Evolutionary conservation across 2,329 filamentous ascomycete genomes (phyloP).

Genomic region (Colletotrichum costaricense): DNA sequence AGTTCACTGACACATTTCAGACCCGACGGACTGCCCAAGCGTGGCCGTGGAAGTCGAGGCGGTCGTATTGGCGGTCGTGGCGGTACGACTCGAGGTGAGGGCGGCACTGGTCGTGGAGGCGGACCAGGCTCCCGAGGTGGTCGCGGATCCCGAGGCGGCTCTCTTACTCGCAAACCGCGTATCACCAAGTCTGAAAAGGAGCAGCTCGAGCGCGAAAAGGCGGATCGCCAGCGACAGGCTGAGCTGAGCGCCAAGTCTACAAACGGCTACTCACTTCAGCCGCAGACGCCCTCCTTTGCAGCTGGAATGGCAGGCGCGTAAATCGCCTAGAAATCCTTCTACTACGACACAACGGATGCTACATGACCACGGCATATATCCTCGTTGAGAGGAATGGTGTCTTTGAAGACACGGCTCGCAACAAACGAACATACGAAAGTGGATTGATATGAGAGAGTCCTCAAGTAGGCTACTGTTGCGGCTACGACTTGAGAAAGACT

Average conservation of each 20-base stretch:
- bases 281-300: constrained; percentile 38
- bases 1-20: constrained; percentile 46
- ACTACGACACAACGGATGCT: not conserved
- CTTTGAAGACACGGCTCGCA: not conserved
- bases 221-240: constrained; percentile 71
- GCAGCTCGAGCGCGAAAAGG: constrained; percentile 83
- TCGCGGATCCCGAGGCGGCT: constrained; percentile 80
- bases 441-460: not conserved
- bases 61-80: constrained; percentile 69
- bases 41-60: constrained; percentile 61
- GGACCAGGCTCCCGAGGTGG: constrained; percentile 76
- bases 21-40: constrained; percentile 81
- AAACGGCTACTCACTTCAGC: constrained; percentile 51
- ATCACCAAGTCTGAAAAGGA: constrained; percentile 89
- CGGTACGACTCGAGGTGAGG: constrained; percentile 67
- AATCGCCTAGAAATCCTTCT: not conserved
- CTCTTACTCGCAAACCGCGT: constrained; percentile 82
- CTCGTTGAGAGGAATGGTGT: not conserved
- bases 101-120: constrained; percentile 57
- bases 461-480: not conserved
- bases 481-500: constrained; percentile 11
- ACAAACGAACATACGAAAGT: not conserved
- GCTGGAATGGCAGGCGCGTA: constrained; percentile 37
- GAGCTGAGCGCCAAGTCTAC: constrained; percentile 52
- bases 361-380: not conserved